phyloP scores from a whole-genome alignment of 257 asterid species.

The Ligustrum vulgare region DNA sequence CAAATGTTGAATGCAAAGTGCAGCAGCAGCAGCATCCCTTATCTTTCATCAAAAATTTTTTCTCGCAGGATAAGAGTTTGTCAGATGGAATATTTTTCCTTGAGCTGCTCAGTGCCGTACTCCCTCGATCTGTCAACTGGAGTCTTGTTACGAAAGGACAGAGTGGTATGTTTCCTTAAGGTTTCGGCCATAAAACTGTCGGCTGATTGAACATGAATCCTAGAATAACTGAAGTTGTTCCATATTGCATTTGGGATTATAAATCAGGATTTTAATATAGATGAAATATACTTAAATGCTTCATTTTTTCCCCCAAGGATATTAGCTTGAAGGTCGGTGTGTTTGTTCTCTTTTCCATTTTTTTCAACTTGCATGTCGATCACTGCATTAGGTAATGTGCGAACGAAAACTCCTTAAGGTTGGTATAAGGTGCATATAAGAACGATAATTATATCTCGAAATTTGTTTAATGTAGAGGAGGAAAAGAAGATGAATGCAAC shows the following conservation, averaged over 20 bases:
- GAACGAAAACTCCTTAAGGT: not conserved
- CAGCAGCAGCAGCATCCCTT: not conserved
- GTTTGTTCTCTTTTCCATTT: too few relatives aligned
- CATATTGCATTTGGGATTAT: not conserved
- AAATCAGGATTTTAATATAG: not conserved
- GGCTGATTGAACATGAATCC: not conserved
- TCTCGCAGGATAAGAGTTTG: constrained; percentile 77
- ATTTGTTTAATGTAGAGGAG: constrained; percentile 50
- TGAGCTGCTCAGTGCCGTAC: constrained; percentile 93
- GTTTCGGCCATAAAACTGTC: not conserved
- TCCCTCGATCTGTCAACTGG: constrained; percentile 97
- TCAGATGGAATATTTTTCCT: constrained; percentile 85
- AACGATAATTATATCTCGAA: not conserved
- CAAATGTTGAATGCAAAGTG: not conserved
- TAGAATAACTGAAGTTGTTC: not conserved
- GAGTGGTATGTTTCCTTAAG: constrained; percentile 48
- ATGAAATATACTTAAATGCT: not conserved
- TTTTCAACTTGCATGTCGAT: not conserved
- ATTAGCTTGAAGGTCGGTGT: not conserved
- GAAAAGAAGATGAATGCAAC: constrained; percentile 92
- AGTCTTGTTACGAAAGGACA: constrained; percentile 92
- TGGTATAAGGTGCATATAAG: too few relatives aligned
- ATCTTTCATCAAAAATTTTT: not conserved
- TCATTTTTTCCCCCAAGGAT: not conserved
- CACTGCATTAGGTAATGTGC: not conserved